These are phyloP conservation scores for Colletotrichum sp. DNA, from an alignment of 2,329 filamentous ascomycete genomes.

Conservation along the genomic window DNA sequence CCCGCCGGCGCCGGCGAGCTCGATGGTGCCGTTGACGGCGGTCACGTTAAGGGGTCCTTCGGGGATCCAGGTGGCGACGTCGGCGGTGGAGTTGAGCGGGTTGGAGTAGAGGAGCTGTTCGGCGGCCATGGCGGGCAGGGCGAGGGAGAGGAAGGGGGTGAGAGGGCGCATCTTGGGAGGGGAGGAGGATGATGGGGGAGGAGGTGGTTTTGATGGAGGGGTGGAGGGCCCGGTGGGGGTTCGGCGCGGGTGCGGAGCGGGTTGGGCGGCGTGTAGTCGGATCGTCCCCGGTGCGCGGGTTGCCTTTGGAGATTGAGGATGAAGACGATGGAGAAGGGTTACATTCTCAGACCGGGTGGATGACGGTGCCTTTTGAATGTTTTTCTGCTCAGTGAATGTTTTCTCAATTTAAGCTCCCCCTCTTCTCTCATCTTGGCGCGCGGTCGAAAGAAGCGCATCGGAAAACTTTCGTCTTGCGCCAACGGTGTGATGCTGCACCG, in stretches of 20 bases:
- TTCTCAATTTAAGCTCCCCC: not conserved
- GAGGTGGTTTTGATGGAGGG: not conserved
- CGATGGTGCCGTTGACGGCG: slow-evolving; percentile 30
- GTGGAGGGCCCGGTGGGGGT: not conserved
- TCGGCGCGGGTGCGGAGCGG: not conserved
- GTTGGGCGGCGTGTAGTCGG: not conserved
- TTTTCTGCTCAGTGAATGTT: not conserved
- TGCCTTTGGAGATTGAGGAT: not conserved
- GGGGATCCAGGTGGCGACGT: slow-evolving; percentile 31
- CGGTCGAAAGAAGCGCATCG: not conserved
- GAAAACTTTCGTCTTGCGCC: not conserved
- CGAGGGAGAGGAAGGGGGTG: not conserved
- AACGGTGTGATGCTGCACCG: slow-evolving; percentile 10
- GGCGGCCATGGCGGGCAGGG: slow-evolving; percentile 9
- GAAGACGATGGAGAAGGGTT: not conserved
- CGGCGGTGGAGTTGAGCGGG: slow-evolving; percentile 29
- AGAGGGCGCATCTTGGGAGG: not conserved
- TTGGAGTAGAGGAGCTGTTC: slow-evolving; percentile 34
- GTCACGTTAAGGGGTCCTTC: slow-evolving; percentile 32
- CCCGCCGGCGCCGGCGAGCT: slow-evolving; percentile 29
- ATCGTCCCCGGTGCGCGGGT: not conserved
- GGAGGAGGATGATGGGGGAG: not conserved
- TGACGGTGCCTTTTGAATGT: not conserved
- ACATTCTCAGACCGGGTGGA: not conserved
- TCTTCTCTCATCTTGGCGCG: not conserved